phyloP scores from a whole-genome alignment of 2,329 filamentous ascomycete genomes.

The Trichoderma arundinaceum region DNA sequence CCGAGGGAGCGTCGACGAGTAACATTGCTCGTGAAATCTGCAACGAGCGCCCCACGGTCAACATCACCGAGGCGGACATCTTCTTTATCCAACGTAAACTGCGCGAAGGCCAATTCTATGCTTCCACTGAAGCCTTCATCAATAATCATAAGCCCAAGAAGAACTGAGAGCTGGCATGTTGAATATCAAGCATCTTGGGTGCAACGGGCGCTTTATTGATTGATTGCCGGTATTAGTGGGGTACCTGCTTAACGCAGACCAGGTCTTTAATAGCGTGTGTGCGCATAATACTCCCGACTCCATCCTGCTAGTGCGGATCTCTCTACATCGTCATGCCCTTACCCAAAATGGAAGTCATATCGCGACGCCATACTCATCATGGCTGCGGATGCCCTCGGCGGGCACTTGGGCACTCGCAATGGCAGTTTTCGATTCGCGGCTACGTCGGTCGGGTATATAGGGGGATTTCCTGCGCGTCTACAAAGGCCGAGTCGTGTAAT shows the following conservation, averaged over 20 bases:
- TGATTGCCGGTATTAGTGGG: conserved; percentile 12
- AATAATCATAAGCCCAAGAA: conserved; percentile 30
- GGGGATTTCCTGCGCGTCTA: neutral
- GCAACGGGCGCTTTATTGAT: neutral
- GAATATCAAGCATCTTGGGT: no score
- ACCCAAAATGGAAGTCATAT: conserved; percentile 27
- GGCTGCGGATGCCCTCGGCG: neutral
- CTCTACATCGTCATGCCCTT: conserved; percentile 21
- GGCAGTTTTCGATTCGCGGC: conserved; percentile 1
- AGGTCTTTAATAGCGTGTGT: conserved; percentile 28
- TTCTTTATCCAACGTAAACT: conserved; percentile 31
- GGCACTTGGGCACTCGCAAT: neutral
- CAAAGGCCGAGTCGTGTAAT: neutral
- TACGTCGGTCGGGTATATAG: neutral
- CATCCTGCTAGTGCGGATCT: conserved; percentile 29
- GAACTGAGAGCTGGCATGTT: neutral
- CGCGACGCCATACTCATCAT: conserved; percentile 20
- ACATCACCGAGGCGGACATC: conserved; percentile 28
- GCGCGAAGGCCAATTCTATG: conserved; percentile 29
- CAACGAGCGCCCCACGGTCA: conserved; percentile 24
- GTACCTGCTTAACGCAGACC: conserved; percentile 18
- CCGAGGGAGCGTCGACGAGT: conserved; percentile 24
- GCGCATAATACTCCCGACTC: conserved; percentile 26
- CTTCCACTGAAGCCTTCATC: conserved; percentile 26
- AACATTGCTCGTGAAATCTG: conserved; percentile 23